Base-by-base conservation (phyloP, 2,329 filamentous ascomycete genomes). In the Aspergillus sp. region DNA sequence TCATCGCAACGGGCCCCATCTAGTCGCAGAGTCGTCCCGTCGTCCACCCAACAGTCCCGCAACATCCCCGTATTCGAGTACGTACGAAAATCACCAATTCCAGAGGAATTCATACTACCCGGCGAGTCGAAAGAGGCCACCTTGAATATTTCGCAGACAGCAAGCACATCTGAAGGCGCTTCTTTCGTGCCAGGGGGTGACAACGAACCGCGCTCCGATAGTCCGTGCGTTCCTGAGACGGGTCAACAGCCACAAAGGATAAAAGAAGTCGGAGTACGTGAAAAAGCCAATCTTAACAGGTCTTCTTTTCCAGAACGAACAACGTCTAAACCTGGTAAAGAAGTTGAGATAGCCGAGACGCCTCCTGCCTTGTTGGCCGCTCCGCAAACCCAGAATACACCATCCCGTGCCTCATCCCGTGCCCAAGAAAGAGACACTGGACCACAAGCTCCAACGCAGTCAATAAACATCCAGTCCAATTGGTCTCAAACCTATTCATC, bases 301-400 rank as follows among this genome's bases (percentile, higher is more conserved):
- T 39, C 10, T 7, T 3, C 7, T 35, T 35, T 35, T 13, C 33
- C n/a, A 39, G 17, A 20, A 20, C 17, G 17, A 39, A 10, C 37
- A 39, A 17, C 30, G 17, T 32, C 35, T 9, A 7, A 39, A 12
- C 4, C 19, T 20, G 15, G 15, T 22, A 41, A 15, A 10, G 43
- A 48, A 41, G 27, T 42, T 20, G 57, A 61, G 30, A 52, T 62
- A 44, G 52, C 57, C 7, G 59, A 59, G 45, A 62, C 57, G 6
- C 56, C 58, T 7, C 41, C 51, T 41, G 35, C 35, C 12, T 42
- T 27, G 10, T 22, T 45, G 41, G 41, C 15, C 27, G 13, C 30
- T n/a, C 23, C 43, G 13, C 41, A 41, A 19, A 54, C 33, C 22
- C 42, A 52, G 30, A 27, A 20, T 27, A 44, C 47, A 19, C 23